Evolutionary conservation across 2,329 filamentous ascomycete species (phyloP), one percentile per base, ranked within the genome.

Genomic region (Penicillium psychrosexuale): DNA sequence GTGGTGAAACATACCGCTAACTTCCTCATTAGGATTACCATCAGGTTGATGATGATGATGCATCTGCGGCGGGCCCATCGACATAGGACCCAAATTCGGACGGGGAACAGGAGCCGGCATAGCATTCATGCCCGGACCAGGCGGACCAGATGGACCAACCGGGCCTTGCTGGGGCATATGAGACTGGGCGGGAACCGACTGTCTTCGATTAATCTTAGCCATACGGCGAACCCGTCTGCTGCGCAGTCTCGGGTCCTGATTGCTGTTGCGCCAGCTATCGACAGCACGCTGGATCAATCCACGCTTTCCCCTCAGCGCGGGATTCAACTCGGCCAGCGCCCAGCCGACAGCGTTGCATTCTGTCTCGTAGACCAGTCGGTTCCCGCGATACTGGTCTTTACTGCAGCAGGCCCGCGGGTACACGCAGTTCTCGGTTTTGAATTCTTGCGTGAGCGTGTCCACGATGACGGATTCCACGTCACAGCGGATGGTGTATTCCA

Each of bases 341-440:
- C 94, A 99, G n/a, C 94, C 94, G n/a, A 99, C 94, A 0, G 91
- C 91, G 77, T 99, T 99, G 82, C 94, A 99, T 77, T 99, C 94
- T 15, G 91, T 97, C 79, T 99, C 94, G 74, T 99, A 99, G 64
- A 94, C 89, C 63, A 97, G 78, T 15, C 94, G 88, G 73, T 99
- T 99, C 58, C 94, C 94, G 57, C 92, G 88, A 79, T 99, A 99
- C 71, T 96, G 89, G 56, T 97, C 93, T 75, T 97, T 97, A 63
- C 86, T 84, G 74, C 91, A 96, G 79, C 92, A 97, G 4, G 94
- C 94, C 57, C 94, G 85, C 3, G 94, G 94, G 70, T 97, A 99
- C 13, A 99, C 94, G 72, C 94, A 97, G 77, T 99, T 99, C 72
- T 97, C 93, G 8, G 90, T 90, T 80, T 96, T 97, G 82, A 97